Percentiles rank a stretch among this genome's conserved stretches.
These are phyloP conservation scores for Purshia tridentata DNA, from an alignment of 306 rosid genomes.

Conservation along the genomic window DNA sequence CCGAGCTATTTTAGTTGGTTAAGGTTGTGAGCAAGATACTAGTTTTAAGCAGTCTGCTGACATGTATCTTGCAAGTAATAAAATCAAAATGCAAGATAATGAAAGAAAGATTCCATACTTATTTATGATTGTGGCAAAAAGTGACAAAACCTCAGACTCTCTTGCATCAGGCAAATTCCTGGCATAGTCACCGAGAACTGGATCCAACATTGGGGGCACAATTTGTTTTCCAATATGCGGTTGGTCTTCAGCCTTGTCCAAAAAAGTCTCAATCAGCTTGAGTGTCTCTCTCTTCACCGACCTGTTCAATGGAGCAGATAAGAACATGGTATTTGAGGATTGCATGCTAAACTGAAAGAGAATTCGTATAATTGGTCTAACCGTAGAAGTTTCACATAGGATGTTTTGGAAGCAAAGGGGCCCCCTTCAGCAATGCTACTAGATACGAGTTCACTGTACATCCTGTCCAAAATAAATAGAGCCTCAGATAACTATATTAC, in stretches of 20 bases:
- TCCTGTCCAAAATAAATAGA: conserved; percentile 48
- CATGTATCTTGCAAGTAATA: not conserved
- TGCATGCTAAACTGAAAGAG: conserved; percentile 1
- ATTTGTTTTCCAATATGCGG: conserved; percentile 94
- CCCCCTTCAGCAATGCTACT: conserved; percentile 92
- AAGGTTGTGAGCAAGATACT: not conserved
- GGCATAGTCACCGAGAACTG: conserved; percentile 91
- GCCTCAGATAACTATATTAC: not conserved
- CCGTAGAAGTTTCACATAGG: conserved; percentile 92
- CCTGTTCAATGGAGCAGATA: conserved; percentile 41
- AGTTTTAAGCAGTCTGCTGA: not conserved
- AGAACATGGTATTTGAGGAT: not conserved
- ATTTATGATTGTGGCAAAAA: conserved; percentile 92
- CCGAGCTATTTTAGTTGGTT: not conserved
- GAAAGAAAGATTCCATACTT: conserved; percentile 53
- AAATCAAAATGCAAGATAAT: not conserved
- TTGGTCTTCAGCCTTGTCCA: conserved; percentile 99
- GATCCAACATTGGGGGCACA: conserved; percentile 99
- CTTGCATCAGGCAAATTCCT: conserved; percentile 99
- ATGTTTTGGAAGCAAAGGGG: conserved; percentile 79
- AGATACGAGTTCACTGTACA: conserved; percentile 98
- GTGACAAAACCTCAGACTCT: conserved; percentile 95
- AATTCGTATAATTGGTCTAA: conserved; percentile 26
- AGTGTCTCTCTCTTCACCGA: conserved; percentile 97
- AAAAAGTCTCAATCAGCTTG: conserved; percentile 89